Percentiles rank a stretch among this genome's conserved stretches.
phyloP scores from a whole-genome alignment of 352 stramenopile species.

The Globisporangium takayamanum region DNA sequence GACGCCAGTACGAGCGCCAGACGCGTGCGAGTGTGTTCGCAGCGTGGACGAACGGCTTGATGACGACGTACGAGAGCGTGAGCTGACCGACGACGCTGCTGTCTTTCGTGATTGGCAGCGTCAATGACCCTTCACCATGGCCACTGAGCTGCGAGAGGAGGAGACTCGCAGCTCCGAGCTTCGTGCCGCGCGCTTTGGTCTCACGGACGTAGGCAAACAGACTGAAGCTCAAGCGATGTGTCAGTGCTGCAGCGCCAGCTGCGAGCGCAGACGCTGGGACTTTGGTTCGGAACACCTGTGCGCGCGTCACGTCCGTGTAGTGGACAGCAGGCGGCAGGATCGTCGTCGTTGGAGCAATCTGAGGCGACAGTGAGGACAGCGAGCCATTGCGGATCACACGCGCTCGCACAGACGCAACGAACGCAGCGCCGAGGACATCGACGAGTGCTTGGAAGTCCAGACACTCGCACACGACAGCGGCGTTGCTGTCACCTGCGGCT shows the following conservation, averaged over 20 bases:
- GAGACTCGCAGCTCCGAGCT: slow-evolving; percentile 34
- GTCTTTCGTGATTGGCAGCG: slow-evolving; percentile 31
- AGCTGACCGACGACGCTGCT: slow-evolving; percentile 36
- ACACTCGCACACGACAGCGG: slow-evolving; percentile 27
- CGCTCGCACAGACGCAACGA: slow-evolving; percentile 25
- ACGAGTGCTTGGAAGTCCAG: slow-evolving; percentile 34
- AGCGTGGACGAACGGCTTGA: slow-evolving; percentile 46
- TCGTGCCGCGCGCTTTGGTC: slow-evolving; percentile 12
- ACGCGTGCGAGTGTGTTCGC: slow-evolving; percentile 49
- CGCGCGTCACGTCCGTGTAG: slow-evolving; percentile 30
- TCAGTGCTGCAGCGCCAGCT: slow-evolving; percentile 3
- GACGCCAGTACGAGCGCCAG: slow-evolving; percentile 65
- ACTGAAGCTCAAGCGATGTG: slow-evolving; percentile 32
- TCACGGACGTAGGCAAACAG: slow-evolving; percentile 27
- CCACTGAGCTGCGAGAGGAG: slow-evolving; percentile 41
- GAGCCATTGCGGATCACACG: slow-evolving; percentile 29
- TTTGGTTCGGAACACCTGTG: slow-evolving; percentile 47
- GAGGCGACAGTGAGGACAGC: too few relatives aligned
- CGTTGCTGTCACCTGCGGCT: slow-evolving; percentile 18
- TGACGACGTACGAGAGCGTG: slow-evolving; percentile 40
- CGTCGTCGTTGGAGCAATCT: not conserved
- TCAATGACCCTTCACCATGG: slow-evolving; percentile 49
- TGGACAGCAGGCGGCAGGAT: slow-evolving; percentile 2
- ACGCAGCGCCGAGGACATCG: slow-evolving; percentile 23
- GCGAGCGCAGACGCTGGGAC: slow-evolving; percentile 17